A percentile compares a stretch with the other conserved stretches of the same genome.
Evolutionary conservation across 2,329 filamentous ascomycete species (phyloP).

Genomic region (Colletotrichum orchidophilum): DNA sequence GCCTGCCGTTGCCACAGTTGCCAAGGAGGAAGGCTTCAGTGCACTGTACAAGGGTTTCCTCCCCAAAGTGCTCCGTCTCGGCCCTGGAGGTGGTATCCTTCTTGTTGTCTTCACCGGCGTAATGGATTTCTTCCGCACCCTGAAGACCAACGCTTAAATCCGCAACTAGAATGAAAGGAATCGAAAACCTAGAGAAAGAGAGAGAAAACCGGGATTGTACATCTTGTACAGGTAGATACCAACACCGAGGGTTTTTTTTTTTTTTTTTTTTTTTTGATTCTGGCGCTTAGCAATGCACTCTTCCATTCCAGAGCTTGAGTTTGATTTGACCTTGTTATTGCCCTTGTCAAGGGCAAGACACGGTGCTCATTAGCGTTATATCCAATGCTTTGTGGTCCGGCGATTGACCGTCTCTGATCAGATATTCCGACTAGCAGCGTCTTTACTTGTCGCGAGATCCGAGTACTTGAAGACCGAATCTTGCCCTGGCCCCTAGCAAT

Average conservation of each 20-base stretch:
- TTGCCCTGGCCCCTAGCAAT: neutral
- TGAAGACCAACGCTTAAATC: slow-evolving; percentile 42
- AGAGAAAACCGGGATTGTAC: slow-evolving; percentile 6
- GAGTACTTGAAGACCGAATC: neutral
- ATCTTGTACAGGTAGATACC: slow-evolving; percentile 31
- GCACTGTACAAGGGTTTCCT: slow-evolving; percentile 98
- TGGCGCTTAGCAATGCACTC: slow-evolving; percentile 22
- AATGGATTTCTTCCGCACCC: slow-evolving; percentile 90
- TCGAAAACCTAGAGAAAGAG: neutral
- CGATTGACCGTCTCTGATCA: no score
- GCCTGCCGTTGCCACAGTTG: slow-evolving; percentile 84
- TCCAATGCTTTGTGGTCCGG: neutral
- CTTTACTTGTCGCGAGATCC: neutral
- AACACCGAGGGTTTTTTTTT: slow-evolving; percentile 9
- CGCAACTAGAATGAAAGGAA: neutral
- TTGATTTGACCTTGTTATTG: neutral
- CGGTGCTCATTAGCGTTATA: neutral
- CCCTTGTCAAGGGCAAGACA: neutral
- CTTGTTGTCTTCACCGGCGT: slow-evolving; percentile 88
- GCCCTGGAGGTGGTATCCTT: slow-evolving; percentile 72
- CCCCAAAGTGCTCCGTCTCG: slow-evolving; percentile 78
- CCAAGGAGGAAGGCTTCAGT: slow-evolving; percentile 90
- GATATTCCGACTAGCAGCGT: neutral
- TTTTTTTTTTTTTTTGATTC: slow-evolving; percentile 19
- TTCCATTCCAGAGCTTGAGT: neutral